Evolutionary conservation across 1,284 basidiomycete species (phyloP).

Genomic region (Mycosarcoma maydis): DNA sequence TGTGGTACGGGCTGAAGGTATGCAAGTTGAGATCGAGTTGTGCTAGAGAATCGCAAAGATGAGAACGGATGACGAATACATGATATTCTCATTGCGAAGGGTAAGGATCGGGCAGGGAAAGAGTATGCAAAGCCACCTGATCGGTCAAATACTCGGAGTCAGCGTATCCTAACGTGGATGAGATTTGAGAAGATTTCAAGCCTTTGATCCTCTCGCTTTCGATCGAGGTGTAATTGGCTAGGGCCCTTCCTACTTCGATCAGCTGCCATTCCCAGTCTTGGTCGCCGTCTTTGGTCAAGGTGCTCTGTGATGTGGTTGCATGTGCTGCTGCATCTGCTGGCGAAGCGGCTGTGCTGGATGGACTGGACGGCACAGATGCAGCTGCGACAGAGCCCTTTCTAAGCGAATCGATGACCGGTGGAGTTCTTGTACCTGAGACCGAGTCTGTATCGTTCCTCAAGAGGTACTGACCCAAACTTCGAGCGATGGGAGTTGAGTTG

Average conservation of each 20-base stretch:
- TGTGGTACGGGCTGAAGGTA: too few species aligned
- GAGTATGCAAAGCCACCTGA: slow-evolving; percentile 54
- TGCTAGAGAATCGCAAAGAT: too few species aligned
- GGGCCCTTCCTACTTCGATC: slow-evolving; percentile 88
- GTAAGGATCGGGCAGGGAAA: slow-evolving; percentile 16
- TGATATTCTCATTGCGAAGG: background rate
- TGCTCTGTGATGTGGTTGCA: background rate
- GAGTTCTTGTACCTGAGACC: slow-evolving; percentile 22
- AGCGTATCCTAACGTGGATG: slow-evolving; percentile 85
- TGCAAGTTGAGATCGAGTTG: too few species aligned
- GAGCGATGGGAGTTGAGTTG: slow-evolving; percentile 9
- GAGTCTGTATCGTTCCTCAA: slow-evolving; percentile 19
- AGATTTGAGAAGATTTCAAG: slow-evolving; percentile 74
- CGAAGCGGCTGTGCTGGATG: background rate
- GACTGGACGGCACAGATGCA: background rate
- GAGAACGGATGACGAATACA: too few species aligned
- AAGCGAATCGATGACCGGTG: slow-evolving; percentile 40
- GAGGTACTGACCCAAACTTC: slow-evolving; percentile 35
- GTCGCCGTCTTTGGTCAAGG: background rate
- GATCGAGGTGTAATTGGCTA: slow-evolving; percentile 94
- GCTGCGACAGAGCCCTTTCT: slow-evolving; percentile 17
- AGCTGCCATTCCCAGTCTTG: slow-evolving; percentile 74
- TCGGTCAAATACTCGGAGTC: slow-evolving; percentile 97
- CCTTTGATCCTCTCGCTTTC: slow-evolving; percentile 91
- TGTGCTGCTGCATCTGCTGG: background rate